Conservation (phyloP, 2,329 filamentous ascomycete genomes). For the Ophiocordyceps sinensis region DNA sequence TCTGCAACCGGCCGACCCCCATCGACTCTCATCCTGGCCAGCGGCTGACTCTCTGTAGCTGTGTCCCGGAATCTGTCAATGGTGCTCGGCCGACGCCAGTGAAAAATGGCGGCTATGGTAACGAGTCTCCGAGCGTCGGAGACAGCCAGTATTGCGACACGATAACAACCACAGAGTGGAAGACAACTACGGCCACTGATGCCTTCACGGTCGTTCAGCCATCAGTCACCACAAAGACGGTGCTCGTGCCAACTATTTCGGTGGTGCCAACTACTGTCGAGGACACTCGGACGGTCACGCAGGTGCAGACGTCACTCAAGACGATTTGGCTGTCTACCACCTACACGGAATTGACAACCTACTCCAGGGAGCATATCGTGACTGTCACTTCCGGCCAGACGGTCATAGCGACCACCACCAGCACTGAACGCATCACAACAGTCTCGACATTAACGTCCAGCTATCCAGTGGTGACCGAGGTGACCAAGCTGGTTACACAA, state of each 20-base stretch:
- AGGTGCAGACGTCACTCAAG: slow-evolving; percentile 2
- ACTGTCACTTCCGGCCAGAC: not conserved
- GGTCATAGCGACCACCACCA: too few species aligned
- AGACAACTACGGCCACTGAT: slow-evolving; percentile 7
- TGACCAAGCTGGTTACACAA: slow-evolving; percentile 3
- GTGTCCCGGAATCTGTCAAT: not conserved
- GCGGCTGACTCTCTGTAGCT: slow-evolving; percentile 1
- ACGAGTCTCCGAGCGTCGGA: not conserved
- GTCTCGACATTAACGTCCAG: too few species aligned
- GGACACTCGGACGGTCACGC: slow-evolving; percentile 2
- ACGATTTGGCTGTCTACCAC: slow-evolving; percentile 7
- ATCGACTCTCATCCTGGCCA: too few species aligned
- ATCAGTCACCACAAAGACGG: slow-evolving; percentile 5
- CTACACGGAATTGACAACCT: slow-evolving; percentile 3
- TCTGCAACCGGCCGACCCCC: too few species aligned
- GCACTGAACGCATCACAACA: too few species aligned
- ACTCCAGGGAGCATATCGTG: slow-evolving; percentile 4
- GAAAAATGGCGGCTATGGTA: not conserved
- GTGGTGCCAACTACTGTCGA: slow-evolving; percentile 4
- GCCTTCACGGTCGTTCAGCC: slow-evolving; percentile 4
- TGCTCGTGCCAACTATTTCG: slow-evolving; percentile 3
- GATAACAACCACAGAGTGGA: slow-evolving; percentile 8
- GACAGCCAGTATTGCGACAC: slow-evolving; percentile 4
- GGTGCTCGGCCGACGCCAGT: not conserved
- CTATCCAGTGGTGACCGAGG: not conserved